Evolutionary conservation across 306 rosid species (phyloP).

Genomic region (Inga leiocalycina): DNA sequence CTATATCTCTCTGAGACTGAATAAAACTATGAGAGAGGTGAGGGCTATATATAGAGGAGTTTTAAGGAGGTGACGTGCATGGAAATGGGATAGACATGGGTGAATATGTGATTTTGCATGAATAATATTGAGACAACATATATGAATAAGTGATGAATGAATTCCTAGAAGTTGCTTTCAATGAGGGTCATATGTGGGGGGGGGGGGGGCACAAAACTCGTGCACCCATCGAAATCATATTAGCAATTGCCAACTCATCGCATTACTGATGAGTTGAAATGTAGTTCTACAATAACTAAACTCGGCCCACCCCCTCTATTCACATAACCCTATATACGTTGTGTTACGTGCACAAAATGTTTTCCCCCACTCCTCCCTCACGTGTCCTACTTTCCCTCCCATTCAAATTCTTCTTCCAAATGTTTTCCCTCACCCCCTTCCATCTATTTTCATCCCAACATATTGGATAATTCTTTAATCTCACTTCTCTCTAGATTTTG

Average conservation of each 20-base stretch:
- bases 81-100: constrained; percentile 19
- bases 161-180: constrained; percentile 23
- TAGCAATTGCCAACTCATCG: constrained; percentile 41
- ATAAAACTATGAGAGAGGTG: background rate
- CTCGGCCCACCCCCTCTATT: constrained; percentile 24
- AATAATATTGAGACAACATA: constrained; percentile 25
- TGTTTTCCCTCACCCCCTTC: background rate
- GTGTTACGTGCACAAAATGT: constrained; percentile 44
- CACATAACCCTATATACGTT: constrained; percentile 11
- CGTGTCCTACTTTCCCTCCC: background rate
- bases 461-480: background rate
- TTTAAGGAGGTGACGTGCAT: constrained; percentile 29
- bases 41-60: constrained; percentile 50
- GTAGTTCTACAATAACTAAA: constrained; percentile 26
- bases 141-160: constrained; percentile 31
- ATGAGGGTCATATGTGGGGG: too few species aligned
- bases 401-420: background rate
- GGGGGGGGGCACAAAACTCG: constrained; percentile 35
- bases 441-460: background rate
- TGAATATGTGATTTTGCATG: constrained; percentile 32
- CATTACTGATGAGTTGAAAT: background rate
- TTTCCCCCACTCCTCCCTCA: constrained; percentile 26
- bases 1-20: constrained; percentile 2
- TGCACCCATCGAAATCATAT: constrained; percentile 18
- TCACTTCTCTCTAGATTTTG: background rate